Evolutionary conservation across 2,329 filamentous ascomycete genomes (phyloP).

Genomic region (Fusarium penzigii): DNA sequence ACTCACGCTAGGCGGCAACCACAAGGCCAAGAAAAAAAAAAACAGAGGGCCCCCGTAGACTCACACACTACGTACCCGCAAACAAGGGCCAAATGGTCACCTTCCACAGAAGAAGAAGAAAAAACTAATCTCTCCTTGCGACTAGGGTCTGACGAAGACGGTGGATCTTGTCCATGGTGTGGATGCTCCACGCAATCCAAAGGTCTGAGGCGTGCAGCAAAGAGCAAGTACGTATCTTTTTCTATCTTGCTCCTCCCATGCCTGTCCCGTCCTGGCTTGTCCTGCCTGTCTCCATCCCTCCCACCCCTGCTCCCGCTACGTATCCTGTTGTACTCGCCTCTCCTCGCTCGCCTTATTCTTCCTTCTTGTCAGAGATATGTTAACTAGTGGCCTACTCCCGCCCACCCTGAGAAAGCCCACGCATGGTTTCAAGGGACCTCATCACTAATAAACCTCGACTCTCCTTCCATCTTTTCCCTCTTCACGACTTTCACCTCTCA

Average conservation of each 20-base stretch:
- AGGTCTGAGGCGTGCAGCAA: constrained; percentile 29
- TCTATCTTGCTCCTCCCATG: too few species aligned
- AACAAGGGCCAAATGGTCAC: too few species aligned
- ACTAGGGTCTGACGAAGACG: constrained; percentile 34
- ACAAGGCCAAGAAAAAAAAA: constrained; percentile 25
- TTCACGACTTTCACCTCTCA: constrained; percentile 21
- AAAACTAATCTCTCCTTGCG: constrained; percentile 34
- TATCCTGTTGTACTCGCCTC: constrained; percentile 20
- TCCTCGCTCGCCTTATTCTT: constrained; percentile 29
- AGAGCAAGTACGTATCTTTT: not conserved
- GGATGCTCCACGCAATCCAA: constrained; percentile 41
- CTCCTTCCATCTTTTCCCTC: constrained; percentile 38
- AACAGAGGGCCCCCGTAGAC: constrained; percentile 23
- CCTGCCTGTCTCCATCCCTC: too few species aligned
- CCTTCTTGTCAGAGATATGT: constrained; percentile 14
- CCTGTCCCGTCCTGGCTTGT: too few species aligned
- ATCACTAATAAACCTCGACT: constrained; percentile 36
- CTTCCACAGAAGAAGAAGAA: too few species aligned
- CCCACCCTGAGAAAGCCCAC: constrained; percentile 11
- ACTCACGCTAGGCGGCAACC: too few species aligned
- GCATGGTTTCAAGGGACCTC: constrained; percentile 25
- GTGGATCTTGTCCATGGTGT: constrained; percentile 32
- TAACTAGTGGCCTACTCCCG: constrained; percentile 28
- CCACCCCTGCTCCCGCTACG: constrained; percentile 15
- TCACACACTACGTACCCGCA: too few species aligned